Conservation (phyloP, 257 asterid genomes). For the Oldenlandia corymbosa region DNA sequence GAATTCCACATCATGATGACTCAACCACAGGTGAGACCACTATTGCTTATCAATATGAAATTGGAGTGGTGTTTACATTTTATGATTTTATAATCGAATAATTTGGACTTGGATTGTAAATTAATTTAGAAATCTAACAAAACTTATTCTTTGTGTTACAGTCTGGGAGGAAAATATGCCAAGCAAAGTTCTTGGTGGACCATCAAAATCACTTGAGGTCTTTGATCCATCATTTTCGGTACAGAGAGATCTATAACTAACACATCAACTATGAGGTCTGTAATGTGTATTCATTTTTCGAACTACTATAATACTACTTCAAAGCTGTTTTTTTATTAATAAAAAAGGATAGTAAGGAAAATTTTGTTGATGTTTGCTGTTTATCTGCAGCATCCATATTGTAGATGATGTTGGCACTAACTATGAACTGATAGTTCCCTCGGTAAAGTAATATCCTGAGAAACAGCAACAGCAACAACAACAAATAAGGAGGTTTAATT, state of each 20-base stretch:
- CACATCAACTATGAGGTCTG: too few relatives aligned
- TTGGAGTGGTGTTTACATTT: too few relatives aligned
- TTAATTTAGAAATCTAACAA: neutral
- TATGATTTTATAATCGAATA: too few relatives aligned
- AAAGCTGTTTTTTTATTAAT: too few relatives aligned
- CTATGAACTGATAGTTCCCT: neutral
- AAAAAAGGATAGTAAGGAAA: neutral
- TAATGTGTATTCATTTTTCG: too few relatives aligned
- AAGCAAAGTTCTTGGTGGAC: slow-evolving; percentile 13
- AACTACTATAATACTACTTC: too few relatives aligned
- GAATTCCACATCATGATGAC: slow-evolving; percentile 4
- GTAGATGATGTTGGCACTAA: neutral
- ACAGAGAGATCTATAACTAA: slow-evolving; percentile 2
- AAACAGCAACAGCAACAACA: too few relatives aligned
- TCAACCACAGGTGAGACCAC: neutral
- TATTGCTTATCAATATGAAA: neutral
- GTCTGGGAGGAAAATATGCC: neutral
- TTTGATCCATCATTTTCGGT: slow-evolving; percentile 12
- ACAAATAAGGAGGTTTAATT: too few relatives aligned
- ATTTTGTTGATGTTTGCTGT: neutral
- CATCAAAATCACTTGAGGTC: slow-evolving; percentile 3
- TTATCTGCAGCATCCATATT: neutral
- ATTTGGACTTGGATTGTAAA: neutral
- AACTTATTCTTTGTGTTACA: neutral
- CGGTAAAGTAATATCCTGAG: neutral